Evolutionary conservation across 1,284 basidiomycete species (phyloP), one percentile per base, ranked within the genome.

Genomic region (Phlebopus sp.): DNA sequence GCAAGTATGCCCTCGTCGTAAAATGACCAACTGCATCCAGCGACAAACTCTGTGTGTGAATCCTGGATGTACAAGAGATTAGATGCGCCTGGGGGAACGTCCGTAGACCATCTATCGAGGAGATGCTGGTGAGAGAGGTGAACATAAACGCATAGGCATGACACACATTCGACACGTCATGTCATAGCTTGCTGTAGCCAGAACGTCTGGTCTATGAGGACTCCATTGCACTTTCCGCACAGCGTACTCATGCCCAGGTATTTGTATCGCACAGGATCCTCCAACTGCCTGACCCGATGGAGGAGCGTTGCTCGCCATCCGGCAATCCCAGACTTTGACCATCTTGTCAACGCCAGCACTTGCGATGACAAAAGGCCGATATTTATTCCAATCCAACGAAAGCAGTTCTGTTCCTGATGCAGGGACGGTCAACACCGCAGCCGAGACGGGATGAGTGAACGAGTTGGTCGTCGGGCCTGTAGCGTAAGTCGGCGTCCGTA

Each of bases 91-190:
- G 71, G 68, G 4, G 70, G 59, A n/a, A 80, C 77, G 42, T 67
- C 74, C 18, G 77, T 81, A 51, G 76, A 78, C 87, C 83, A 89
- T 60, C 82, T 91, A 29, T 29, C 4, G 21, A 34, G 40, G 43
- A 7, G 23, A 9, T 38, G 13, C 19, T 13, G 27, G 11, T 18
- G 39, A 52, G 32, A 58, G 42, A 18, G 6, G 11, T 25, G 17
- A 23, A 21, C 31, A n/a, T 39, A 19, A 21, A 34, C 34, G 5
- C 17, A 15, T 45, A 43, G 40, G 42, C 50, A 43, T 21, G 15
- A 79, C 87, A 69, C 75, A 97, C 81, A 95, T 76, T 67, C 92
- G 76, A 65, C 90, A 93, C 2, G 92, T 92, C 96, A 98, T 99
- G 66, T 99, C 96, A 69, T 98, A 99, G 55, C 89, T 87, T 17